phyloP scores from a whole-genome alignment of 169 alveolate genomes.

The Neospora caninum region DNA sequence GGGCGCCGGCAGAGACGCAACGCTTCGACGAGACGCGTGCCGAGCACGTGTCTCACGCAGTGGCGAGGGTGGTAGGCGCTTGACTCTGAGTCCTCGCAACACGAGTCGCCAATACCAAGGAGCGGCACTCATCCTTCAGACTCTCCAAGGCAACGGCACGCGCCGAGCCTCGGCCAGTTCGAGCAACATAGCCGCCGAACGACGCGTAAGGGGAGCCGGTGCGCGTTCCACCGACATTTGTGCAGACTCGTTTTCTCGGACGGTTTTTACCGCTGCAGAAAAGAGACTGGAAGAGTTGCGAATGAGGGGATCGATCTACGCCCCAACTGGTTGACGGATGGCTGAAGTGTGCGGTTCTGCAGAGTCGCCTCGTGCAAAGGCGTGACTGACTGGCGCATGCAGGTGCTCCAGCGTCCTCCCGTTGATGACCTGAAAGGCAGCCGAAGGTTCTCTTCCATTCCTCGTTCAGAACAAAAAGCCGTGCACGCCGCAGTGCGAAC shows the following conservation, averaged over 20 bases:
- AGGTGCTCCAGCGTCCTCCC: too few relatives aligned
- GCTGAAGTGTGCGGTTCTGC: background rate
- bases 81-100: background rate
- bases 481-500: too few relatives aligned
- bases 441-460: too few relatives aligned
- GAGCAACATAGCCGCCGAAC: background rate
- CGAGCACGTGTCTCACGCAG: too few relatives aligned
- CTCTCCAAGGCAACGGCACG: background rate
- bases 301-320: background rate
- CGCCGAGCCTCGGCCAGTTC: too few relatives aligned
- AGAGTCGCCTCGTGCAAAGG: too few relatives aligned
- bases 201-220: background rate
- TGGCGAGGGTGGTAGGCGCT: background rate
- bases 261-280: background rate
- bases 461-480: too few relatives aligned
- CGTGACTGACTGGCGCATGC: too few relatives aligned
- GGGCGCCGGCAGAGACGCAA: too few relatives aligned
- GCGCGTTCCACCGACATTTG: background rate
- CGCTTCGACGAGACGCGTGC: too few relatives aligned
- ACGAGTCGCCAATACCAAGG: background rate
- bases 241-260: background rate
- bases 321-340: background rate
- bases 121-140: background rate
- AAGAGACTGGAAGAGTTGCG: constrained; percentile 2
- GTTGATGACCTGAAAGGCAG: too few relatives aligned